Evolutionary conservation across 2,329 filamentous ascomycete genomes (phyloP), one percentile per base, ranked within the genome.

Genomic region (Basipetospora chlamydospora): DNA sequence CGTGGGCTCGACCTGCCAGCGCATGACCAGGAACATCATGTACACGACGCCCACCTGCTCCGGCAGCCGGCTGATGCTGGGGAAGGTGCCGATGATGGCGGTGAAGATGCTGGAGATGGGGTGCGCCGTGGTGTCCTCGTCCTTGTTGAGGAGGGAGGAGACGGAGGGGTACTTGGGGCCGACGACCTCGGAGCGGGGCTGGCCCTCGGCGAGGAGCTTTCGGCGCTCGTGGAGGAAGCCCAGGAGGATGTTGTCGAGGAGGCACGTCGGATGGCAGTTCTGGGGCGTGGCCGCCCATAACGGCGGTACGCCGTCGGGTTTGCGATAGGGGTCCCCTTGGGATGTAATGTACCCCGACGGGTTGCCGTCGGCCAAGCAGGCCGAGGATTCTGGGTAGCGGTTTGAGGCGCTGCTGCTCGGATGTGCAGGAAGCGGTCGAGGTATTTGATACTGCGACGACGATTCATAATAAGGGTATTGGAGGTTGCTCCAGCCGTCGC

Each of bases 21-120:
- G 72, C 77, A 90, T 84, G 43, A 86, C 52, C 22, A 87, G 67
- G 56, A 92, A 93, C 82, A 93, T 92, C 50, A 80, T 63, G 53
- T 87, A 92, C 6, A 93, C 66, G 6, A 84, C 74, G 8, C 80
- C 85, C 0, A 92, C 74, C 47, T 82, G 79, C 56, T 93, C 85
- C 0, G 86, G 85, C 0, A 92, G 66, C n/a, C 66, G 68, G 4
- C 69, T 72, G 21, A 94, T 74, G 46, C 82, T 77, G 0, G 85
- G 83, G 47, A 93, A 92, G n/a, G 80, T 84, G 43, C 72, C 67
- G 9, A 93, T 63, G 40, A 93, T 85, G 53, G 92, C 84, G 28
- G 82, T 87, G 51, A 92, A 83, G 11, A 93, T 71, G 45, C 83
- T 83, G 6, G 83, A 88, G 2, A 93, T 63, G 1, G 83, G 83